Base-by-base conservation (phyloP, 768 basidiomycete species). In the Tephrocybe sp. region DNA sequence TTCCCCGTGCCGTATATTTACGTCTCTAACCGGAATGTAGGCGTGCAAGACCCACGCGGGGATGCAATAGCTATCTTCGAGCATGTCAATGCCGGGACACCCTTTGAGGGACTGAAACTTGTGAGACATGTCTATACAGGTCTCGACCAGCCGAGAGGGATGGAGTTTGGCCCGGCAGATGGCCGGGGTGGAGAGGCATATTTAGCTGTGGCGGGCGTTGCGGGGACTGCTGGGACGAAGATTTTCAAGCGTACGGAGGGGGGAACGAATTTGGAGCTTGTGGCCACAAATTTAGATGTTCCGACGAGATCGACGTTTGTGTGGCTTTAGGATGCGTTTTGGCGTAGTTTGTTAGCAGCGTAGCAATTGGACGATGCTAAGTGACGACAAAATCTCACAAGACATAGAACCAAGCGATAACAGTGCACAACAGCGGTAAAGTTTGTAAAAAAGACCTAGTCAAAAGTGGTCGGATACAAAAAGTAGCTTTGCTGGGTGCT, bases 61-160 rank as follows among this genome's bases (percentile, higher is more conserved):
- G 85, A 87, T 63, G 72, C 83, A 0, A 83, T 87, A 43, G 83
- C 80, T 5, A 80, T 87, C 42, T 84, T 81, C 58, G 72, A 79
- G 54, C 68, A 73, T 45, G 57, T 72, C 17, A 39, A 60, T 39
- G 35, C 47, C 49, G 56, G 35, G 22, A 56, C 61, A 11, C 32
- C 20, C 6, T 26, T 49, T 19, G 70, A 66, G 45, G 58, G 60
- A 31, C 65, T 71, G 44, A 60, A 58, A 23, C 59, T 75, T 5
- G 63, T 78, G 7, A 58, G 56, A 4, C 80, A 85, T 50, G 77
- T 85, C 16, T 84, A 74, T 67, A 86, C 83, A 0, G 82, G 84
- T 10, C 64, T 85, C 45, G 70, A 81, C 56, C 80, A 85, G 61
- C 75, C 87, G 31, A 70, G 84, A 26, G 85, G 84, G 4, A 86